phyloP scores from a whole-genome alignment of 768 basidiomycete genomes.

The button mushroom (Agaricus bisporus) region DNA sequence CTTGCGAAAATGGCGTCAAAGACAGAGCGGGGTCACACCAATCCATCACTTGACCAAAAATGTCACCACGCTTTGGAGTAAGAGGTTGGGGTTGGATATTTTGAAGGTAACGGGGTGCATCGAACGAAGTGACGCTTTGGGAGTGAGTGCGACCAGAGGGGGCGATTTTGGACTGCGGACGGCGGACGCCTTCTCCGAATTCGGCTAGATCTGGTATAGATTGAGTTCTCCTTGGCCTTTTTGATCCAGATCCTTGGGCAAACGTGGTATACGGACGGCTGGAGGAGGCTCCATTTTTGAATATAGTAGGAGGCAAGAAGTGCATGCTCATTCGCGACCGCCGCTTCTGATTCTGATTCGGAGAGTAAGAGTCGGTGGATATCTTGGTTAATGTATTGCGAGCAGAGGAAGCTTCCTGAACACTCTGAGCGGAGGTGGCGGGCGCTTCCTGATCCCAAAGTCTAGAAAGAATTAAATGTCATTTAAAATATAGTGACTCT shows the following conservation, averaged over 20 bases:
- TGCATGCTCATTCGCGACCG: constrained; percentile 70
- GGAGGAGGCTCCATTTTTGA: constrained; percentile 30
- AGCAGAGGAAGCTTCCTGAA: constrained; percentile 44
- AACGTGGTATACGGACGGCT: constrained; percentile 24
- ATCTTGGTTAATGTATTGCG: constrained; percentile 27
- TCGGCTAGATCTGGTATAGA: constrained; percentile 61
- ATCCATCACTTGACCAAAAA: constrained; percentile 62
- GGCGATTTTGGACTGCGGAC: constrained; percentile 18
- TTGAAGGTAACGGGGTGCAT: constrained; percentile 41
- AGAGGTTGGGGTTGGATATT: constrained; percentile 19
- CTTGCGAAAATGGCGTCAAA: constrained; percentile 4
- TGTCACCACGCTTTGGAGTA: constrained; percentile 33
- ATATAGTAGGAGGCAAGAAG: constrained; percentile 43
- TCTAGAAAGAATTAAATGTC: constrained; percentile 24
- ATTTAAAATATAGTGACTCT: neutral
- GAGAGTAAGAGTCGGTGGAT: constrained; percentile 32
- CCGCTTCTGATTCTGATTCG: constrained; percentile 42
- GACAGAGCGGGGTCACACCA: constrained; percentile 35
- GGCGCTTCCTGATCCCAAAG: constrained; percentile 60
- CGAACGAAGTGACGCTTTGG: constrained; percentile 71
- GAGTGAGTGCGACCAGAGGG: constrained; percentile 60
- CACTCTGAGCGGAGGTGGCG: constrained; percentile 43
- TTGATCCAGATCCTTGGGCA: constrained; percentile 25
- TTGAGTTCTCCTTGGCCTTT: constrained; percentile 65
- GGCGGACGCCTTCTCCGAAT: constrained; percentile 13